Percentiles rank a stretch among this genome's conserved stretches.
Evolutionary conservation across 1,284 basidiomycete species (phyloP).

Genomic region (Cerrena zonata): DNA sequence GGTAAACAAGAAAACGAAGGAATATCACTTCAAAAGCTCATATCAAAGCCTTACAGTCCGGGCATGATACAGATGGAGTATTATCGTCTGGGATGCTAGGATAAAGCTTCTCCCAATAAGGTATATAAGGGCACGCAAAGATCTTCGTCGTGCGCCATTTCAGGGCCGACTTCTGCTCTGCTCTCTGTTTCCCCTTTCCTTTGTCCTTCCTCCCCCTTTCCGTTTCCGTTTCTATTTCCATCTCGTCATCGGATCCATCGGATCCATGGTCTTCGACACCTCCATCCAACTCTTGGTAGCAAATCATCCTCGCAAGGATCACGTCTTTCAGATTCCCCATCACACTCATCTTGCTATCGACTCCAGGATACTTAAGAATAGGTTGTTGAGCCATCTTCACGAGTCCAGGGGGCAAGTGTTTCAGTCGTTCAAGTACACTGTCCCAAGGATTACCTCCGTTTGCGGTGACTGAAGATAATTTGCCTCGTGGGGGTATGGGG

Average conservation of each 20-base stretch:
- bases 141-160: too few species aligned
- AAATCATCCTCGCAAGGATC: neutral
- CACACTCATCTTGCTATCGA: neutral
- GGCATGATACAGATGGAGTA: neutral
- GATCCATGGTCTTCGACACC: neutral
- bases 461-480: neutral
- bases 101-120: neutral
- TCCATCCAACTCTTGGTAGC: neutral
- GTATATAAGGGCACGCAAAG: neutral
- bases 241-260: neutral
- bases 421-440: neutral
- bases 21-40: neutral
- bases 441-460: neutral
- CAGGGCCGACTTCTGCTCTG: too few species aligned
- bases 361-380: neutral
- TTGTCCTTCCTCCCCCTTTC: neutral
- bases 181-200: too few species aligned
- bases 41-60: neutral
- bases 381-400: neutral
- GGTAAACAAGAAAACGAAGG: too few species aligned
- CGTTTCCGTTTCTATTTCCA: neutral
- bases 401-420: neutral
- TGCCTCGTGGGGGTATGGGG: neutral
- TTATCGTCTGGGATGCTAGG: too few species aligned
- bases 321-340: neutral